Evolutionary conservation across 2,329 filamentous ascomycete species (phyloP).

Genomic region (Fusarium papillatum): DNA sequence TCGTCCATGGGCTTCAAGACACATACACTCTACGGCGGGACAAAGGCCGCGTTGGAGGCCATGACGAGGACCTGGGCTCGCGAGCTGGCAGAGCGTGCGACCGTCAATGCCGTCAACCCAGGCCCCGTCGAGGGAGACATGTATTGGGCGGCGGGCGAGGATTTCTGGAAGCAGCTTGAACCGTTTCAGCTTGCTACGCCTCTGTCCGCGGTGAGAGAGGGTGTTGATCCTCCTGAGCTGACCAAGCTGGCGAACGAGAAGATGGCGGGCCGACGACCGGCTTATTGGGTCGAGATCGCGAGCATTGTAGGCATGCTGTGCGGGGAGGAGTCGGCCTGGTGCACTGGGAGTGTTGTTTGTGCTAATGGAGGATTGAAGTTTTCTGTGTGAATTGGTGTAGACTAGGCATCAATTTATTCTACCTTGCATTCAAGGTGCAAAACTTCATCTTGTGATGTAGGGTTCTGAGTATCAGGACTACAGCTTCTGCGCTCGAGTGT

Average conservation of each 20-base stretch:
- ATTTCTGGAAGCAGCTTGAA: slow-evolving; percentile 21
- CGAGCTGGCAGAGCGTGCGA: slow-evolving; percentile 62
- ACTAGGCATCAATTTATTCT: too few relatives aligned
- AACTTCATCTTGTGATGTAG: too few relatives aligned
- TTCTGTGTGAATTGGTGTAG: too few relatives aligned
- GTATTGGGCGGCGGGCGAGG: slow-evolving; percentile 47
- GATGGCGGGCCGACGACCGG: slow-evolving; percentile 33
- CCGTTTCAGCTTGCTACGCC: slow-evolving; percentile 16
- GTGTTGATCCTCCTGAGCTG: slow-evolving; percentile 25
- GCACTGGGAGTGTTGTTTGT: slow-evolving; percentile 31
- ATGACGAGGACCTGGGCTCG: slow-evolving; percentile 66
- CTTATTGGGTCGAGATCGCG: slow-evolving; percentile 36
- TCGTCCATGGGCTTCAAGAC: slow-evolving; percentile 59
- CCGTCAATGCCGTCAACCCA: slow-evolving; percentile 66
- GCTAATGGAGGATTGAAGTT: slow-evolving; percentile 14
- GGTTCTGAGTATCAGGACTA: too few relatives aligned
- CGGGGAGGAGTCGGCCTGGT: slow-evolving; percentile 28
- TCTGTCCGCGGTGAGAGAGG: slow-evolving; percentile 4
- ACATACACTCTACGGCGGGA: slow-evolving; percentile 64
- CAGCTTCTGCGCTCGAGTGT: too few relatives aligned
- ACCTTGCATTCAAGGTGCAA: too few relatives aligned
- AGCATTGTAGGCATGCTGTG: slow-evolving; percentile 6
- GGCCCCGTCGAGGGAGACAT: slow-evolving; percentile 62
- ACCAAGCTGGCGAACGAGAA: slow-evolving; percentile 28
- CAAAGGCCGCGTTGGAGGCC: slow-evolving; percentile 65